Base-by-base conservation (phyloP, 1,139 yeast genomes). In the Blastobotrys raffinosifermentans region DNA sequence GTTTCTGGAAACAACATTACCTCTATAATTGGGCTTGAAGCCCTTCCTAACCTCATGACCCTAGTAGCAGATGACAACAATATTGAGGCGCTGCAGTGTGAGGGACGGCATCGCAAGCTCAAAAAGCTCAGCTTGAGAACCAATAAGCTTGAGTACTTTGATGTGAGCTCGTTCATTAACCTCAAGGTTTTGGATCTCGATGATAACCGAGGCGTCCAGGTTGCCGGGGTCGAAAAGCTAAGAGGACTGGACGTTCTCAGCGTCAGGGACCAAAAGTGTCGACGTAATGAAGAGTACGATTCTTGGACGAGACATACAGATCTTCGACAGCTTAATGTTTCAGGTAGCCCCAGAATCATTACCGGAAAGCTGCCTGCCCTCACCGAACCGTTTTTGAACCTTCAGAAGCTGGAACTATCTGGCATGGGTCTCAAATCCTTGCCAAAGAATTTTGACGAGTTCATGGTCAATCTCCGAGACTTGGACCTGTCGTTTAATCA, bases 401-500 rank as follows among this genome's bases (percentile, higher is more conserved):
- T 61, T 18, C 60, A 57, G 29, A 43, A 46, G 4, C 49, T 61
- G 26, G 66, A 61, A 38, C 42, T 61, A 11, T 54, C 60, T 4
- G 53, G 54, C 4, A 46, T 51, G 22, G 48, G 50, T 3, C 43
- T 61, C 10, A 34, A 34, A n/a, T 21, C 23, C 7, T 41, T 61
- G 20, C 66, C 66, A 2, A 38, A 35, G 11, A 35, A 44, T 19
- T 53, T 61, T 34, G 41, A 51, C 7, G 46, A 44, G 22, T 38
- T 45, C 29, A 46, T 50, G 19, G 47, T 55, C 30, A 60, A 61
- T 38, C 39, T 61, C 19, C 53, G 66, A 5, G 61, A 57, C 19
- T 46, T 61, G 17, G 57, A 61, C 37, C 41, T 60, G 23, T 51
- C 61, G n/a, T 51, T 57, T 44, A 61, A 61, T 43, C 39, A 47